Conservation (phyloP, 805 yeast genomes). For the Pichia phayaonensis region DNA sequence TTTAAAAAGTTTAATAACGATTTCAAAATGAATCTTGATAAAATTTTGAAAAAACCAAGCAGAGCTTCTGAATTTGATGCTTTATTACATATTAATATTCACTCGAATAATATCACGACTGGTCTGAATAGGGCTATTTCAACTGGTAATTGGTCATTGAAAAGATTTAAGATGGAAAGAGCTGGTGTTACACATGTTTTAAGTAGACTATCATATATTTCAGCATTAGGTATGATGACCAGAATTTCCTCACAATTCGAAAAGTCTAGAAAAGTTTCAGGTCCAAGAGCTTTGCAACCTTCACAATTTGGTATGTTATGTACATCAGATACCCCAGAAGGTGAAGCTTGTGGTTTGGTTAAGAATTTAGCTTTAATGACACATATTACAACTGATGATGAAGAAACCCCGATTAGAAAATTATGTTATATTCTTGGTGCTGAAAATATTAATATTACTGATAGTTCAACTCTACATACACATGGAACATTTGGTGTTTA, state of each 20-base stretch:
- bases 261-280: slow-evolving; percentile 94
- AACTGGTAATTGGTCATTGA: slow-evolving; percentile 97
- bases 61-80: slow-evolving; percentile 96
- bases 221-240: slow-evolving; percentile 99
- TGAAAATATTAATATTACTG: slow-evolving; percentile 74
- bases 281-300: slow-evolving; percentile 98
- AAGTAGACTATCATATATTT: slow-evolving; percentile 82
- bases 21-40: slow-evolving; percentile 90
- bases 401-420: slow-evolving; percentile 77
- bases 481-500: slow-evolving; percentile 77
- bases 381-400: slow-evolving; percentile 97
- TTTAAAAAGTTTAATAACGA: slow-evolving; percentile 94
- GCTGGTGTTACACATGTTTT: slow-evolving; percentile 98
- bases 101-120: slow-evolving; percentile 86
- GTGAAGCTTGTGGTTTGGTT: slow-evolving; percentile 99
- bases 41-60: slow-evolving; percentile 86
- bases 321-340: slow-evolving; percentile 98
- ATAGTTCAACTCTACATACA: slow-evolving; percentile 74
- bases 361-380: slow-evolving; percentile 97
- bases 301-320: slow-evolving; percentile 99
- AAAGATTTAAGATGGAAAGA: slow-evolving; percentile 98
- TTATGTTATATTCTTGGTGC: slow-evolving; percentile 81
- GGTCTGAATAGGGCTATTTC: slow-evolving; percentile 96
- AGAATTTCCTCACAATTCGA: slow-evolving; percentile 98
- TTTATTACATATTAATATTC: slow-evolving; percentile 76